A percentile compares a stretch with the other conserved stretches of the same genome.
Conservation (phyloP, 306 rosid genomes). For the Cucurbita ficifolia region DNA sequence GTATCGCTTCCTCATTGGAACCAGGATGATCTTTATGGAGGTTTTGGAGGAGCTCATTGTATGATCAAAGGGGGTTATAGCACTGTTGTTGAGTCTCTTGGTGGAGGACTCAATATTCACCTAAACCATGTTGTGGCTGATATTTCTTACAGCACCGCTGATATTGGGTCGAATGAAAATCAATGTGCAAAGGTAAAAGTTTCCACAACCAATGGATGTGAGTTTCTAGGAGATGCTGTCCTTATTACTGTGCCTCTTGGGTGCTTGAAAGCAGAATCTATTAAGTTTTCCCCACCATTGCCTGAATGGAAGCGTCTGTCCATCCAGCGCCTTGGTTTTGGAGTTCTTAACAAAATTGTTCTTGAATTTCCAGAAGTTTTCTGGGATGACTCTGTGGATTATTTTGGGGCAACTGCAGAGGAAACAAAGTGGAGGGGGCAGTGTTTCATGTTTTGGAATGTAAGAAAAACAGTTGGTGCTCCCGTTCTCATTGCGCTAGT, state of each 20-base stretch:
- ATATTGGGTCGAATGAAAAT: slow-evolving; percentile 15
- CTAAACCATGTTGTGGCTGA: slow-evolving; percentile 67
- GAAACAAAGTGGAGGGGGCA: slow-evolving; percentile 77
- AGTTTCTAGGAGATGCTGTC: slow-evolving; percentile 76
- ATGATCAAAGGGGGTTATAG: slow-evolving; percentile 99
- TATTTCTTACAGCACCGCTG: slow-evolving; percentile 51
- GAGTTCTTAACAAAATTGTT: slow-evolving; percentile 85
- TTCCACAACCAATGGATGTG: slow-evolving; percentile 58
- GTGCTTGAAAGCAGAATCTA: slow-evolving; percentile 83
- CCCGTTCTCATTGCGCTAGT: slow-evolving; percentile 93
- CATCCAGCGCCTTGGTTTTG: slow-evolving; percentile 84
- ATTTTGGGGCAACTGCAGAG: slow-evolving; percentile 97
- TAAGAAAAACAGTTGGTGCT: slow-evolving; percentile 89
- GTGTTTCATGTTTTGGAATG: slow-evolving; percentile 99
- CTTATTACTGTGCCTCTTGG: slow-evolving; percentile 91
- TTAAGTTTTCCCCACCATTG: slow-evolving; percentile 77
- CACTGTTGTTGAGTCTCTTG: slow-evolving; percentile 77
- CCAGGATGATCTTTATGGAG: slow-evolving; percentile 97
- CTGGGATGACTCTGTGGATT: slow-evolving; percentile 98
- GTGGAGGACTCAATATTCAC: slow-evolving; percentile 61
- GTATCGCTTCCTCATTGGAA: slow-evolving; percentile 99
- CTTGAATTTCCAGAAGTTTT: slow-evolving; percentile 86
- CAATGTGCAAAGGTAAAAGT: slow-evolving; percentile 47
- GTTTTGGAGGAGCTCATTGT: slow-evolving; percentile 99
- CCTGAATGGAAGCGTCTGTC: slow-evolving; percentile 89